Conservation (phyloP, 352 stramenopile species). For the Phytophthora foliorum region DNA sequence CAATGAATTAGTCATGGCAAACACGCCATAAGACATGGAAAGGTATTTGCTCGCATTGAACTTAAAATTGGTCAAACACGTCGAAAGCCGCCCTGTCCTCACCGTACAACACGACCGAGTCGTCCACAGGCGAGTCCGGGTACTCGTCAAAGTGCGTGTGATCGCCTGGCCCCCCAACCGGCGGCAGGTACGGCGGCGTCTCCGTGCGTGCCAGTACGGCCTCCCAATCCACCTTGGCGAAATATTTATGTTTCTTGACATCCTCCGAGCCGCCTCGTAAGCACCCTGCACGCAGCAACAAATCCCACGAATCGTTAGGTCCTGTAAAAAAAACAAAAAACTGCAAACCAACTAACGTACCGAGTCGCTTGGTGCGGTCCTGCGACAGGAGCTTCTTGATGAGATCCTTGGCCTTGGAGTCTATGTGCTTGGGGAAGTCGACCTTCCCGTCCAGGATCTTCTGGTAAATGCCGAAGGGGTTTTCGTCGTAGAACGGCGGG, state of each 20-base stretch:
- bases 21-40: conserved; percentile 24
- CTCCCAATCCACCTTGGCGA: conserved; percentile 89
- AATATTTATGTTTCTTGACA: conserved; percentile 96
- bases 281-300: conserved; percentile 69
- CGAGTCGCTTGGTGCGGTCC: conserved; percentile 91
- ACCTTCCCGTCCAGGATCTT: conserved; percentile 94
- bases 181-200: conserved; percentile 86
- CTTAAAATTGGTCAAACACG: conserved; percentile 90
- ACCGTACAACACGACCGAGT: conserved; percentile 83
- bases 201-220: conserved; percentile 78
- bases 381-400: conserved; percentile 93
- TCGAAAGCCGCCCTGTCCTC: conserved; percentile 89
- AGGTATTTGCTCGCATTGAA: conserved; percentile 39
- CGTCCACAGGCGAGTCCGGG: conserved; percentile 90
- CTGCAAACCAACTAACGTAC: conserved; percentile 41
- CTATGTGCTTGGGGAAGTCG: conserved; percentile 92
- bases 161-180: conserved; percentile 85
- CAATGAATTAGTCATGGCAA: background rate
- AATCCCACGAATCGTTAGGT: too few species aligned
- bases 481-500: conserved; percentile 94
- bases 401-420: conserved; percentile 91
- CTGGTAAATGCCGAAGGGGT: conserved; percentile 95
- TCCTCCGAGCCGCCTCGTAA: conserved; percentile 91
- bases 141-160: conserved; percentile 96
- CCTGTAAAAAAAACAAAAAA: too few species aligned